Evolutionary conservation across 2,329 filamentous ascomycete species (phyloP).

Genomic region (Hypoxylon sp.): DNA sequence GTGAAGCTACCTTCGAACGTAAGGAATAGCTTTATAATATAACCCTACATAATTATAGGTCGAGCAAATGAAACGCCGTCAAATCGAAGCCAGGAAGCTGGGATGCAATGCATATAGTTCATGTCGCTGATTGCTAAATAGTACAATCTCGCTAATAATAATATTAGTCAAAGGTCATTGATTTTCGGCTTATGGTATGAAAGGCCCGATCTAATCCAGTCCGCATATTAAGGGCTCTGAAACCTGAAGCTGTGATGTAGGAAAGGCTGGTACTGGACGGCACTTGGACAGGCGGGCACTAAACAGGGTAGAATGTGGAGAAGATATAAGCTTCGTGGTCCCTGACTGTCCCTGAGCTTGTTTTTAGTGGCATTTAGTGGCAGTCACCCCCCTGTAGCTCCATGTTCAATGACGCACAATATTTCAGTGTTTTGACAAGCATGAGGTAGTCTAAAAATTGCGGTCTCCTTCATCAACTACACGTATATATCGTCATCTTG

Average conservation of each 20-base stretch:
- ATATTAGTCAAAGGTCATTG: too few species aligned
- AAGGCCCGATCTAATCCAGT: neutral
- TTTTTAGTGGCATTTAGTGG: constrained; percentile 30
- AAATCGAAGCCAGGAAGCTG: too few species aligned
- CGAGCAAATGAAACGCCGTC: too few species aligned
- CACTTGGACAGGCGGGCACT: neutral
- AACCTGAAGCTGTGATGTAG: neutral
- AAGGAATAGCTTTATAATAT: too few species aligned
- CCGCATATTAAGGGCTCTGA: neutral
- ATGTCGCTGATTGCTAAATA: too few species aligned
- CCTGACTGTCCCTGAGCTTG: constrained; percentile 21
- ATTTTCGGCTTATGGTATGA: too few species aligned
- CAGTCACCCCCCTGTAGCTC: neutral
- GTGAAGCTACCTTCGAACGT: too few species aligned
- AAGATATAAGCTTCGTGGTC: constrained; percentile 20
- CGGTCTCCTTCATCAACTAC: constrained; percentile 2
- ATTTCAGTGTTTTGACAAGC: constrained; percentile 3
- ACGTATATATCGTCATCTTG: constrained; percentile 16
- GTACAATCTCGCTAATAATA: too few species aligned
- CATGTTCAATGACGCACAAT: constrained; percentile 37
- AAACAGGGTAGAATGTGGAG: constrained; percentile 20
- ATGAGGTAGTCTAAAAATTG: constrained; percentile 7
- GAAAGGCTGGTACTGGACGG: too few species aligned
- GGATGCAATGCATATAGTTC: too few species aligned
- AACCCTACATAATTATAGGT: too few species aligned